Conservation (phyloP, 2,329 filamentous ascomycete species). For the Volutella citrinella region DNA sequence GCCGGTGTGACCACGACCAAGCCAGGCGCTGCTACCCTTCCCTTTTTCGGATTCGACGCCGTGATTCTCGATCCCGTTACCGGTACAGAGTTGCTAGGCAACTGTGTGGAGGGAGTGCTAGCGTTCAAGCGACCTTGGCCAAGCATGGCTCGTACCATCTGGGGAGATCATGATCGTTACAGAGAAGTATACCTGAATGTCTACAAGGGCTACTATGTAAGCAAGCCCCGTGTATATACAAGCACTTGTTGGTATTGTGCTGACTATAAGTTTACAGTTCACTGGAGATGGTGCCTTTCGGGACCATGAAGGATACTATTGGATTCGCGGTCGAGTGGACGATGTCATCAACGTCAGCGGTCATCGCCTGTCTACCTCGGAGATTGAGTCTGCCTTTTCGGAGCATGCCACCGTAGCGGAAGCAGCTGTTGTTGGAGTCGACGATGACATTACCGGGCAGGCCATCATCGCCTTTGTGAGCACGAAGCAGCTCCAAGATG, state of each 20-base stretch:
- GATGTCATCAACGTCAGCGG: conserved; percentile 96
- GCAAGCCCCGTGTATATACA: conserved; percentile 27
- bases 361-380: conserved; percentile 89
- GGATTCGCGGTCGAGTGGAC: conserved; percentile 93
- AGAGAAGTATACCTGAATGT: conserved; percentile 96
- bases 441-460: conserved; percentile 88
- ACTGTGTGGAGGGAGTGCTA: conserved; percentile 89
- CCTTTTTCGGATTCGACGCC: conserved; percentile 96
- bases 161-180: conserved; percentile 90
- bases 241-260: rapidly evolving
- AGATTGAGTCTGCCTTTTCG: conserved; percentile 91
- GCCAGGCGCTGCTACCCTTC: conserved; percentile 85
- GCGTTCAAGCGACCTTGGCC: conserved; percentile 95
- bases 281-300: conserved; percentile 86
- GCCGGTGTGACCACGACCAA: conserved; percentile 90
- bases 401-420: conserved; percentile 84
- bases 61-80: conserved; percentile 91
- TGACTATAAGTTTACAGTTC: conserved; percentile 54
- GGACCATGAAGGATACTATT: conserved; percentile 95
- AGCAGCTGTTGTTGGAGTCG: conserved; percentile 84
- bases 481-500: conserved; percentile 59
- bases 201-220: conserved; percentile 91
- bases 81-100: conserved; percentile 82
- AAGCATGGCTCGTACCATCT: conserved; percentile 95
- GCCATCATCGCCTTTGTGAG: conserved; percentile 91